phyloP scores from a whole-genome alignment of 2,329 filamentous ascomycete genomes.

The Fusarium ramigenum region DNA sequence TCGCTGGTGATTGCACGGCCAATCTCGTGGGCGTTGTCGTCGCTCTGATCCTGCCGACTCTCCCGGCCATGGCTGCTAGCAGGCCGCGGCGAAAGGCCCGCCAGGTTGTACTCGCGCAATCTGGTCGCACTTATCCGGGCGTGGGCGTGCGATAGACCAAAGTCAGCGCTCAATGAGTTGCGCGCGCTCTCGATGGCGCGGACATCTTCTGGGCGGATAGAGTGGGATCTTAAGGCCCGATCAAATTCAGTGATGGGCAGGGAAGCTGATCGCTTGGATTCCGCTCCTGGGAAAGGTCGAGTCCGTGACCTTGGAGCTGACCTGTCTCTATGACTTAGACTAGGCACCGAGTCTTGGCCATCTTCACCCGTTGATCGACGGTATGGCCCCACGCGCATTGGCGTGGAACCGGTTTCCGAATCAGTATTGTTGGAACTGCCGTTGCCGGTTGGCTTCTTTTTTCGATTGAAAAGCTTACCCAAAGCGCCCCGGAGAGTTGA shows the following conservation, averaged over 20 bases:
- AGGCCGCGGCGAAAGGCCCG: conserved; percentile 68
- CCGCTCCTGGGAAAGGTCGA: conserved; percentile 48
- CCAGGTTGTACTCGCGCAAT: conserved; percentile 54
- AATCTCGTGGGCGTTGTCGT: conserved; percentile 63
- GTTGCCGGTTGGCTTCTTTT: conserved; percentile 54
- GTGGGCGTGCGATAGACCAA: conserved; percentile 49
- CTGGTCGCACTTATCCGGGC: conserved; percentile 44
- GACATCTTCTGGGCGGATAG: conserved; percentile 65
- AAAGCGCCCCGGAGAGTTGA: conserved; percentile 66
- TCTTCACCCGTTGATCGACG: conserved; percentile 30
- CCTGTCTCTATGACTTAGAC: conserved; percentile 23
- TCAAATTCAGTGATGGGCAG: conserved; percentile 69
- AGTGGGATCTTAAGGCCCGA: conserved; percentile 69
- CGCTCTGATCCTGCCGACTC: conserved; percentile 49
- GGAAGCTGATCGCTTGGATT: conserved; percentile 65
- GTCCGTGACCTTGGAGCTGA: conserved; percentile 51
- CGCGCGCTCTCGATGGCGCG: conserved; percentile 62
- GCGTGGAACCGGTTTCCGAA: conserved; percentile 36
- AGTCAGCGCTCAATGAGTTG: conserved; percentile 62
- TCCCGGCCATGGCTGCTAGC: conserved; percentile 67
- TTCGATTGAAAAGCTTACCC: conserved; percentile 67
- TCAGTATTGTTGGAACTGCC: conserved; percentile 38
- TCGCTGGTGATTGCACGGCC: conserved; percentile 71
- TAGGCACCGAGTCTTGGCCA: conserved; percentile 28
- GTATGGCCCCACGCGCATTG: conserved; percentile 38